These are phyloP conservation scores for Phytophthora uliginosa DNA, from an alignment of 352 stramenopile genomes.

Conservation along the genomic window DNA sequence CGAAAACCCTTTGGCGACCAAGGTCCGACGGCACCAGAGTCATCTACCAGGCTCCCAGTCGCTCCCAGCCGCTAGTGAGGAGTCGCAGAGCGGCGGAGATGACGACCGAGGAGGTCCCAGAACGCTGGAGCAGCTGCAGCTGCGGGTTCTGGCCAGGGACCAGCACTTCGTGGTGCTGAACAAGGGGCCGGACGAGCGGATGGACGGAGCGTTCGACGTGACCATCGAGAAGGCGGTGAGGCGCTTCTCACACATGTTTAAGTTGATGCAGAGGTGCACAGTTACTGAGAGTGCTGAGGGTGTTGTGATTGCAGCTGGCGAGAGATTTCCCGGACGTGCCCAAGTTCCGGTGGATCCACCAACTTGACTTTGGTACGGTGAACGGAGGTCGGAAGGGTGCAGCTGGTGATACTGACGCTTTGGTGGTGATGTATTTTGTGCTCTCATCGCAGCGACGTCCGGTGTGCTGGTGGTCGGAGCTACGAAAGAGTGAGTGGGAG, in stretches of 20 bases:
- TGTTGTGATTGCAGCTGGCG: slow-evolving; percentile 47
- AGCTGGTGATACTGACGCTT: slow-evolving; percentile 8
- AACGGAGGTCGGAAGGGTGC: neutral
- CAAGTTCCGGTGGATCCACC: slow-evolving; percentile 92
- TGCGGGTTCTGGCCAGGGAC: slow-evolving; percentile 61
- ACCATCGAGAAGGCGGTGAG: slow-evolving; percentile 90
- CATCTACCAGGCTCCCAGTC: slow-evolving; percentile 47
- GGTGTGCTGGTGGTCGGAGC: slow-evolving; percentile 87
- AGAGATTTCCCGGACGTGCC: slow-evolving; percentile 77
- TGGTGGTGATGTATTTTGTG: neutral
- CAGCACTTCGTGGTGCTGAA: slow-evolving; percentile 81
- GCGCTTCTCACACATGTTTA: slow-evolving; percentile 3
- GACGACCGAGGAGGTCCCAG: slow-evolving; percentile 63
- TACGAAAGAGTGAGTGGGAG: slow-evolving; percentile 63
- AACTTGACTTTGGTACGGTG: slow-evolving; percentile 87
- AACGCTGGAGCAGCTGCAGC: slow-evolving; percentile 59
- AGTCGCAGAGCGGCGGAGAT: neutral
- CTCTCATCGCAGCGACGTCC: slow-evolving; percentile 68
- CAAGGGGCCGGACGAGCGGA: slow-evolving; percentile 84
- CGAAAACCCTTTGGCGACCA: slow-evolving; percentile 17
- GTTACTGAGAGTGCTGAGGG: neutral
- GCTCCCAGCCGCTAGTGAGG: neutral
- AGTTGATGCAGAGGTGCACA: neutral
- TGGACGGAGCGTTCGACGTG: slow-evolving; percentile 90
- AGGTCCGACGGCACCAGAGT: slow-evolving; percentile 59